These are phyloP conservation scores for Chytriomyces hyalinus DNA, from an alignment of 192 early-diverging fungal genomes.

Conservation along the genomic window DNA sequence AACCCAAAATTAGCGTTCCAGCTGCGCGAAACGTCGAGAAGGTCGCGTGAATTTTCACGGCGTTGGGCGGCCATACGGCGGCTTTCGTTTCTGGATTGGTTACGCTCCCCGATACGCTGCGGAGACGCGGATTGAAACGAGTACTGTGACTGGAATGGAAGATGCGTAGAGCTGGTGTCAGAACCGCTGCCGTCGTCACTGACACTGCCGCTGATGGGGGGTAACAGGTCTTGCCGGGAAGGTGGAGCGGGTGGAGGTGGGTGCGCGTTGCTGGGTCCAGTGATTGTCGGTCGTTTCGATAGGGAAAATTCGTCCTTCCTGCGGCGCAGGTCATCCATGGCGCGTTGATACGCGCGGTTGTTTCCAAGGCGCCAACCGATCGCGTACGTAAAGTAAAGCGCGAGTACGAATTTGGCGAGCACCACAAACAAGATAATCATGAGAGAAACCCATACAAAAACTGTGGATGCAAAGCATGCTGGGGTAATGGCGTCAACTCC, in stretches of 20 bases:
- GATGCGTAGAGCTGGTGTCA: background rate
- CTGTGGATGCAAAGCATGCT: slow-evolving; percentile 82
- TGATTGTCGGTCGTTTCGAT: background rate
- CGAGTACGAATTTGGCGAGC: slow-evolving; percentile 49
- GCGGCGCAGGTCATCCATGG: slow-evolving; percentile 31
- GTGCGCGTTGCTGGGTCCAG: background rate
- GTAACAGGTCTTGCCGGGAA: background rate
- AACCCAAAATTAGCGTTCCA: slow-evolving; percentile 41
- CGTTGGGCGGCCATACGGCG: slow-evolving; percentile 20
- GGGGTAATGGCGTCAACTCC: slow-evolving; percentile 75
- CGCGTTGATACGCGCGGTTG: slow-evolving; percentile 28
- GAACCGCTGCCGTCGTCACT: background rate
- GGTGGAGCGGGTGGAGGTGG: background rate
- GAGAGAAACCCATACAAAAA: slow-evolving; percentile 80
- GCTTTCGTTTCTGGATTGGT: slow-evolving; percentile 1
- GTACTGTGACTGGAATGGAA: too few relatives aligned
- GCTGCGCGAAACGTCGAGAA: slow-evolving; percentile 44
- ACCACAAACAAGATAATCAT: slow-evolving; percentile 53
- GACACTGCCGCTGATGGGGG: background rate
- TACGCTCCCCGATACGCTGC: background rate
- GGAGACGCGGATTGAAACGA: background rate
- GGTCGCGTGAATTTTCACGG: slow-evolving; percentile 12
- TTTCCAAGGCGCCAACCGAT: slow-evolving; percentile 50
- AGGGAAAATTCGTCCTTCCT: background rate
- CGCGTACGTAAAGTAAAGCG: slow-evolving; percentile 48